These are phyloP conservation scores for Buxus sempervirens DNA, from an alignment of 164 flowering plant genomes.

Conservation along the genomic window DNA sequence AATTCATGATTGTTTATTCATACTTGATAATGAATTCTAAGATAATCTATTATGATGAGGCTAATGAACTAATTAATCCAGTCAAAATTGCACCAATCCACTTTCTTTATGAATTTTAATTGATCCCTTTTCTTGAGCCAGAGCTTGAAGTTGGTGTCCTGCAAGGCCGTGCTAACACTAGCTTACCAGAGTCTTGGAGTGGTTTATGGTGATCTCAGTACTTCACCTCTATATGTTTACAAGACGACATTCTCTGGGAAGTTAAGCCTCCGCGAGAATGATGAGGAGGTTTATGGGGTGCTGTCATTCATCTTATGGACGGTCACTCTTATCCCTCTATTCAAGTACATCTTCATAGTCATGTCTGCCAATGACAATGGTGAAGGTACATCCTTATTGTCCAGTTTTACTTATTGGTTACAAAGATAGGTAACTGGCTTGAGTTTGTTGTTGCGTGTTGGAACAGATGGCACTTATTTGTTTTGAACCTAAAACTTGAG, in stretches of 20 bases:
- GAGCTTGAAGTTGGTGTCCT: slow-evolving; percentile 44
- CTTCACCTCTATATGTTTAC: slow-evolving; percentile 80
- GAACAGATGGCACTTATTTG: not conserved
- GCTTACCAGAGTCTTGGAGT: slow-evolving; percentile 86
- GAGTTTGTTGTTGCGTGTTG: not conserved
- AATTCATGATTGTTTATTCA: not conserved
- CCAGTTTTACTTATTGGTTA: not conserved
- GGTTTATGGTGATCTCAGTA: slow-evolving; percentile 75
- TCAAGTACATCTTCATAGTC: slow-evolving; percentile 65
- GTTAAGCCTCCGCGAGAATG: slow-evolving; percentile 52
- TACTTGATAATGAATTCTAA: not conserved
- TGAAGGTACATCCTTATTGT: slow-evolving; percentile 57
- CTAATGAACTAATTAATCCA: not conserved
- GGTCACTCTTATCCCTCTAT: slow-evolving; percentile 55
- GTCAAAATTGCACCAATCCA: not conserved
- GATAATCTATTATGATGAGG: not conserved
- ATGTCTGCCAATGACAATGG: slow-evolving; percentile 75
- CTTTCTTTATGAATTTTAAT: not conserved
- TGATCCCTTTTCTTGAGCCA: slow-evolving; percentile 24
- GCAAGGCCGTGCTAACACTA: slow-evolving; percentile 40
- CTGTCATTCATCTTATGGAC: slow-evolving; percentile 80
- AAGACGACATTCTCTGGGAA: slow-evolving; percentile 67
- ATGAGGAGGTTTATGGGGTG: slow-evolving; percentile 66
- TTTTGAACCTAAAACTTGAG: not conserved
- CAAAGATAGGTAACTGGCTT: slow-evolving; percentile 4